A percentile compares a stretch with the other conserved stretches of the same genome.
phyloP scores from a whole-genome alignment of 306 rosid species.

The Pueraria montana region DNA sequence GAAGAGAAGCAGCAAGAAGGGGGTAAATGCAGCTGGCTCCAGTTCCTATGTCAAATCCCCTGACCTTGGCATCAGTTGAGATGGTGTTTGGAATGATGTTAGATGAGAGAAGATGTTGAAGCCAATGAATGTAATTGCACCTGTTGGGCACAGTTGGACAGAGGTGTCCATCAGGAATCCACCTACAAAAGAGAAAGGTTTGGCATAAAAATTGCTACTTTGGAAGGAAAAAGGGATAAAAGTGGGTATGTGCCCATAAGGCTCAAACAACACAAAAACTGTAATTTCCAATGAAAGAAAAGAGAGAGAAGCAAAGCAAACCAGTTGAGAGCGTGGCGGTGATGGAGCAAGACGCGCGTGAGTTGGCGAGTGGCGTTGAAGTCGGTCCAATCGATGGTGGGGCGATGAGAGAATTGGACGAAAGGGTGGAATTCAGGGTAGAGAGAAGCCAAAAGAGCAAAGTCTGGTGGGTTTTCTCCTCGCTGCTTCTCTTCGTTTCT shows the following conservation, averaged over 20 bases:
- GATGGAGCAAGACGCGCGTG: constrained; percentile 58
- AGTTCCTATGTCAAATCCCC: constrained; percentile 95
- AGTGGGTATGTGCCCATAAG: no score
- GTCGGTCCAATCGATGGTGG: constrained; percentile 80
- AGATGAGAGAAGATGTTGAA: constrained; percentile 79
- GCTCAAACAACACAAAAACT: no score
- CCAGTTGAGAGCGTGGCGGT: constrained; percentile 53
- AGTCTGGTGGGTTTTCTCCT: constrained; percentile 81
- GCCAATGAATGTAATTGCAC: constrained; percentile 92
- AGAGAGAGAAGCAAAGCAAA: neutral
- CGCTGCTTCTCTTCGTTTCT: constrained; percentile 38
- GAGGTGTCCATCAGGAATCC: constrained; percentile 97
- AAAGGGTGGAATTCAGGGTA: constrained; percentile 79
- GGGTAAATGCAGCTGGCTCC: constrained; percentile 97
- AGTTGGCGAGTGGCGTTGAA: constrained; percentile 90
- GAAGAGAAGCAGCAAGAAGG: constrained; percentile 91
- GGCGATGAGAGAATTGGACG: constrained; percentile 54
- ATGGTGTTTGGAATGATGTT: constrained; percentile 61
- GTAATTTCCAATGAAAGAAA: neutral
- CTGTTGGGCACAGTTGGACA: constrained; percentile 96
- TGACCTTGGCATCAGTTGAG: constrained; percentile 53
- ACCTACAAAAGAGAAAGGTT: constrained; percentile 60
- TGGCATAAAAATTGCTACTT: no score
- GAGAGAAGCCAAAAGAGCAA: constrained; percentile 75
- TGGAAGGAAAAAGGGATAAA: no score